Base-by-base conservation (phyloP, 352 stramenopile genomes). In the Pythium periplocum region DNA sequence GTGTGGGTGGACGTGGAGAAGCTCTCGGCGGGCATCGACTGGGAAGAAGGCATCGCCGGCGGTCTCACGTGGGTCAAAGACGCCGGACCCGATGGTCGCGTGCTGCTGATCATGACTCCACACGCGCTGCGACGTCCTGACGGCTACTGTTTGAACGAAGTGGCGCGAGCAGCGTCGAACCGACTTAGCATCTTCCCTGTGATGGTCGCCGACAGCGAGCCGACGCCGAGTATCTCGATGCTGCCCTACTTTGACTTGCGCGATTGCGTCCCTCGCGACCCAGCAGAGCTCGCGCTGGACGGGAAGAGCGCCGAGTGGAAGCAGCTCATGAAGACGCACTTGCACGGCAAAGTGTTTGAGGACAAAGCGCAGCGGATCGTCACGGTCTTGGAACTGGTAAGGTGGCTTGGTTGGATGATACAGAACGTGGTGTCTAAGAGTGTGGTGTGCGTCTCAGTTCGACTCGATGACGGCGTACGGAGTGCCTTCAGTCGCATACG, bases 101-200 rank as follows among this genome's bases (percentile, higher is more conserved):
- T 90, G 39, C 60, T 90, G 48, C 64, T 90, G 56, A 59, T 90
- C 58, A 90, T 90, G 80, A 90, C 80, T 39, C 80, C 80, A 31
- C 80, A 90, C 53, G 80, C 80, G 5, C 67, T 90, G 45, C 75
- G 80, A 9, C 67, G 80, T 2, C 80, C 80, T 0, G 78, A 90
- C 55, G 80, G 80, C 31, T 90, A 89, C 57, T 90, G 80, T 37
- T 72, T 90, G 51, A 90, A 90, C 57, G 80, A 90, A 62, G 81
- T 90, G 12, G 75, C 80, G 6, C 74, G 78, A 38, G 80, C 80
- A 8, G 73, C 75, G 26, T 69, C 74, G 12, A 66, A 84, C 36
- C 66, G 71, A 9, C 67, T 90, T 6, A 78, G 66, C 48, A 89
- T 89, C 54, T 90, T 90, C 43, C 80, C 78, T 2, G 78, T 86